Evolutionary conservation across 495 filamentous ascomycete genomes (phyloP).

Genomic region (Talaromyces stipitatus): DNA sequence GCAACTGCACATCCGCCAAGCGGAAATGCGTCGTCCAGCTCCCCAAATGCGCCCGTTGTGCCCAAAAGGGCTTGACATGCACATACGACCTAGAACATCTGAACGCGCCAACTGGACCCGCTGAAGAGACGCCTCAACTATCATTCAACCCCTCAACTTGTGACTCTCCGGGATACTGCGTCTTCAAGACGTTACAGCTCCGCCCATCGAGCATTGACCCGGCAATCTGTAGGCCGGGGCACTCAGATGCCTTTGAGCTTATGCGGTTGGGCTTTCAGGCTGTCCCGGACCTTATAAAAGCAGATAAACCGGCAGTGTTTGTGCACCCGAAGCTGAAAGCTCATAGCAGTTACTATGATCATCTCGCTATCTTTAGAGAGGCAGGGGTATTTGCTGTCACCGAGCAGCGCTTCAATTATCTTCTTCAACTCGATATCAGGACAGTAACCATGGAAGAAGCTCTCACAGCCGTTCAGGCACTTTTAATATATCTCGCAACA

Average conservation of each 20-base stretch:
- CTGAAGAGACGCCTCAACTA: not conserved
- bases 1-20: not conserved
- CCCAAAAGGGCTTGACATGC: not conserved
- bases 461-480: not conserved
- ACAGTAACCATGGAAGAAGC: not conserved
- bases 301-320: not conserved
- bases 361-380: not conserved
- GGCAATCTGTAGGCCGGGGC: not conserved
- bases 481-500: not conserved
- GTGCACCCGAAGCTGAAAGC: not conserved
- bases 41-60: not conserved
- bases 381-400: not conserved
- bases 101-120: not conserved
- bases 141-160: not conserved
- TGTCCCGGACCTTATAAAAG: not conserved
- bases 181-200: not conserved
- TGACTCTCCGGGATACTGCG: not conserved
- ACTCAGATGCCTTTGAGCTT: not conserved
- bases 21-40: conserved; percentile 2
- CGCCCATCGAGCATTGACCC: not conserved
- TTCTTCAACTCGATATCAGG: not conserved
- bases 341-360: not conserved
- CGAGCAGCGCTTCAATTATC: not conserved
- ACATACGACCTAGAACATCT: not conserved
- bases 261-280: not conserved